A percentile compares a stretch with the other conserved stretches of the same genome.
Conservation (phyloP, 73 alveolate genomes). For the Durusdinium trenchii region DNA sequence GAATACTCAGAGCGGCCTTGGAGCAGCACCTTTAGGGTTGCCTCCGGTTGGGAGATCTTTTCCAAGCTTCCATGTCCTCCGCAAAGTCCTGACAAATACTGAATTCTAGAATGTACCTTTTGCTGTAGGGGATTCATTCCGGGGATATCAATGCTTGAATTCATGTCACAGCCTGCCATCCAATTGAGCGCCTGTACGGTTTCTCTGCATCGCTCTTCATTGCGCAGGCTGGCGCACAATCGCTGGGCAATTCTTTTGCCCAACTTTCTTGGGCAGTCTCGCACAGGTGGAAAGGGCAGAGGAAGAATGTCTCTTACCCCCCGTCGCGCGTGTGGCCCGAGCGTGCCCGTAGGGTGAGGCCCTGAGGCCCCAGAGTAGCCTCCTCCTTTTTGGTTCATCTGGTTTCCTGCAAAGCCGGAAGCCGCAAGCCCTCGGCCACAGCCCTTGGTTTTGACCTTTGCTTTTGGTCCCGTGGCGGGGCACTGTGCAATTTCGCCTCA, state of each 20-base stretch:
- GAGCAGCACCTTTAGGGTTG: slow-evolving; percentile 84
- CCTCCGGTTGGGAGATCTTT: slow-evolving; percentile 25
- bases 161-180: neutral
- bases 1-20: slow-evolving; percentile 55
- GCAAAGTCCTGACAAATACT: neutral
- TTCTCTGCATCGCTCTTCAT: neutral
- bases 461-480: slow-evolving; percentile 32
- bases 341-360: neutral
- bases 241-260: neutral
- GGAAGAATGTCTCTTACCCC: neutral
- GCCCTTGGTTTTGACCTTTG: slow-evolving; percentile 25
- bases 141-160: neutral
- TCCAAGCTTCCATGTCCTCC: neutral
- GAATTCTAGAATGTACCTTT: neutral
- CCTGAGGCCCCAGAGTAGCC: neutral
- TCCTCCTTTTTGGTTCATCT: neutral
- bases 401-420: neutral
- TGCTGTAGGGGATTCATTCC: neutral
- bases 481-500: too few relatives aligned
- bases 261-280: neutral
- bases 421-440: slow-evolving; percentile 20
- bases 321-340: neutral
- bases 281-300: neutral
- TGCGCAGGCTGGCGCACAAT: neutral
- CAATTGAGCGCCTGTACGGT: neutral